Conservation (phyloP, 2,329 filamentous ascomycete species). For the Cordyceps javanica region DNA sequence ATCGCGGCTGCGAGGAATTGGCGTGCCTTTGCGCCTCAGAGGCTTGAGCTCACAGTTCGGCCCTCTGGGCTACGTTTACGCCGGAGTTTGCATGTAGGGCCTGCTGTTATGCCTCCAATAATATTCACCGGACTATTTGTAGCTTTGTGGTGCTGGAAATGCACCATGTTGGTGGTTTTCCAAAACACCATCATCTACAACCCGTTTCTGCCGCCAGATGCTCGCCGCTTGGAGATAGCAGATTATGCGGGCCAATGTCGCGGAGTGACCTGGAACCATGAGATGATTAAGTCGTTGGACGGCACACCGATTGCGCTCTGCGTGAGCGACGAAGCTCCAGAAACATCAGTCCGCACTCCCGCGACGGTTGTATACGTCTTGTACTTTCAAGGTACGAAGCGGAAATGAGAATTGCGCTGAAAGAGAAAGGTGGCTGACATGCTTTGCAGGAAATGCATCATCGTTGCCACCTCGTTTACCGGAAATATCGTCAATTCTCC, state of each 20-base stretch:
- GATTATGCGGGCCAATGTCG: conserved; percentile 56
- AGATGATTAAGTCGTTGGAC: conserved; percentile 54
- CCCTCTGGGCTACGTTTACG: neutral
- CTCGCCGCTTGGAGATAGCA: conserved; percentile 58
- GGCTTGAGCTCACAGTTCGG: neutral
- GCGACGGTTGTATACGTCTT: conserved; percentile 44
- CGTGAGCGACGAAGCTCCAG: conserved; percentile 37
- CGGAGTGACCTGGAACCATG: conserved; percentile 62
- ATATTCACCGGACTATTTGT: conserved; percentile 61
- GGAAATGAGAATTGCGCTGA: too few relatives aligned
- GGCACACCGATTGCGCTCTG: conserved; percentile 59
- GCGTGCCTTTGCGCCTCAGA: neutral
- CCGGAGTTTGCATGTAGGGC: conserved; percentile 24
- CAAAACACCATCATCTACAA: conserved; percentile 82
- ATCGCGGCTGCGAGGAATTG: neutral
- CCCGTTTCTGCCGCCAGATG: conserved; percentile 66
- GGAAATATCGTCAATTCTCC: conserved; percentile 48
- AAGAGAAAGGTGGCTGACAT: conserved; percentile 4
- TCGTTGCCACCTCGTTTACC: conserved; percentile 52
- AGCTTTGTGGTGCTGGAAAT: conserved; percentile 60
- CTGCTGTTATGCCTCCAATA: conserved; percentile 55
- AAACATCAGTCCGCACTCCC: neutral
- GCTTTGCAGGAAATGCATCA: conserved; percentile 47
- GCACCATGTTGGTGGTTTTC: conserved; percentile 67
- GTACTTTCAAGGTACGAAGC: conserved; percentile 48